phyloP scores from a whole-genome alignment of 768 basidiomycete genomes.

The Crucibulum laeve region DNA sequence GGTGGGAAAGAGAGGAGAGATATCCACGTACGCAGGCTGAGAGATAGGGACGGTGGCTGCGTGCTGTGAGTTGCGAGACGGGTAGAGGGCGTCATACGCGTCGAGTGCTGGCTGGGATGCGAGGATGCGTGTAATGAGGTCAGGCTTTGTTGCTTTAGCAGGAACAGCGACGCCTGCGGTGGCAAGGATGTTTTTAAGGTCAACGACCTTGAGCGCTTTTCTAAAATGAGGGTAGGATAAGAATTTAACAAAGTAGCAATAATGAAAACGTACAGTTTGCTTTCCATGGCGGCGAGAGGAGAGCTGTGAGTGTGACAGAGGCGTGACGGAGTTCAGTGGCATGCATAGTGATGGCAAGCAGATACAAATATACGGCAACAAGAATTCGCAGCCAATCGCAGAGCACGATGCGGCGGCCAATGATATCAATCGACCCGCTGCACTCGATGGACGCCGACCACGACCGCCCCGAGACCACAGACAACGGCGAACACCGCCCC shows the following conservation, averaged over 20 bases:
- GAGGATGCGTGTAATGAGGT: slow-evolving; percentile 61
- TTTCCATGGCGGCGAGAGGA: slow-evolving; percentile 24
- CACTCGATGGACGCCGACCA: background rate
- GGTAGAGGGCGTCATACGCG: slow-evolving; percentile 39
- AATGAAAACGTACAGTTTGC: slow-evolving; percentile 20
- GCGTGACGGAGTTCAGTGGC: slow-evolving; percentile 14
- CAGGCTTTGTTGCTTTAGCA: slow-evolving; percentile 59
- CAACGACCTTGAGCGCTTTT: slow-evolving; percentile 67
- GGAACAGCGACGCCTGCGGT: slow-evolving; percentile 44
- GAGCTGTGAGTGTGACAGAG: slow-evolving; percentile 17
- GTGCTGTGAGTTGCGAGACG: slow-evolving; percentile 19
- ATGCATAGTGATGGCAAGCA: slow-evolving; percentile 11
- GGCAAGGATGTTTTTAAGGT: slow-evolving; percentile 60
- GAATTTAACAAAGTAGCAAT: background rate
- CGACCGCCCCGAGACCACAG: background rate
- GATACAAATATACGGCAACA: background rate
- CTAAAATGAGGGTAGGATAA: background rate
- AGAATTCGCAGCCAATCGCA: slow-evolving; percentile 39
- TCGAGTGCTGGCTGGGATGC: slow-evolving; percentile 46
- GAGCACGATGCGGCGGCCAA: slow-evolving; percentile 34
- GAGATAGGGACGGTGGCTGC: background rate
- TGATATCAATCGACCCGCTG: slow-evolving; percentile 32
- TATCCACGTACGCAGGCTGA: background rate
- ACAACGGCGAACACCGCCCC: background rate
- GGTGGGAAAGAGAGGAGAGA: background rate